Conservation (phyloP, 1,284 basidiomycete species). For the Sporisorium sorghi region DNA sequence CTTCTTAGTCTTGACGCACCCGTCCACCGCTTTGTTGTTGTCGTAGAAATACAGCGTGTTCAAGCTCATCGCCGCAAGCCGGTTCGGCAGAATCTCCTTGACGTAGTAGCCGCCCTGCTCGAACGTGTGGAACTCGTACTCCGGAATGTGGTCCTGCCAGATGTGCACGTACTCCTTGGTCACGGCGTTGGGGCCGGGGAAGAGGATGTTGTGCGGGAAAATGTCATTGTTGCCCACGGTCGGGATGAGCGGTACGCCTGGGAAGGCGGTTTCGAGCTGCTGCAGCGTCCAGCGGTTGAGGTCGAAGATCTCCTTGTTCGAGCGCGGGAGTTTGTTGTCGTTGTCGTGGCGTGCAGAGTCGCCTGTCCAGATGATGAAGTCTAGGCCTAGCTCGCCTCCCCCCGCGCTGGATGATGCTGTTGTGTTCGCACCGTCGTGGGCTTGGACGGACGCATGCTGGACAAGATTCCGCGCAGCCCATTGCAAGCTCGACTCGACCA, state of each 20-base stretch:
- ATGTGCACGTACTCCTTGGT: conserved; percentile 78
- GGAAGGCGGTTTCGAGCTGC: conserved; percentile 81
- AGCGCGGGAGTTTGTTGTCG: conserved; percentile 82
- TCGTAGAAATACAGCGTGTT: conserved; percentile 95
- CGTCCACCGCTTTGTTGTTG: conserved; percentile 81
- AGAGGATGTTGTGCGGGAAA: conserved; percentile 70
- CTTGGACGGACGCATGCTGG: not conserved
- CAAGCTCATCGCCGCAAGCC: conserved; percentile 83
- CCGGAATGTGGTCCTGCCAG: conserved; percentile 86
- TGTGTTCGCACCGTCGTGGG: not conserved
- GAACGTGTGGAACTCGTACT: conserved; percentile 77
- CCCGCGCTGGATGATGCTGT: not conserved
- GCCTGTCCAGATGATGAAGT: conserved; percentile 87
- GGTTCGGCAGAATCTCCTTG: conserved; percentile 81
- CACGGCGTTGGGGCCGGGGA: conserved; percentile 80
- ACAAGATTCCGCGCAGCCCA: conserved; percentile 79
- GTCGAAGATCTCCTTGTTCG: conserved; percentile 82
- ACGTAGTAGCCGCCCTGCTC: conserved; percentile 80
- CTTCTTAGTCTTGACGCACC: conserved; percentile 61
- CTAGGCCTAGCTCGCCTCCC: conserved; percentile 75
- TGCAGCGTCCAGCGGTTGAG: conserved; percentile 78
- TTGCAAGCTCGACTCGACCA: conserved; percentile 84
- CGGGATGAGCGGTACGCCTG: conserved; percentile 84
- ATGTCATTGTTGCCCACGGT: conserved; percentile 77
- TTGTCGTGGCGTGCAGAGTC: conserved; percentile 93